Evolutionary conservation across 768 basidiomycete genomes (phyloP).

Genomic region (Thelephora aurantiotincta): DNA sequence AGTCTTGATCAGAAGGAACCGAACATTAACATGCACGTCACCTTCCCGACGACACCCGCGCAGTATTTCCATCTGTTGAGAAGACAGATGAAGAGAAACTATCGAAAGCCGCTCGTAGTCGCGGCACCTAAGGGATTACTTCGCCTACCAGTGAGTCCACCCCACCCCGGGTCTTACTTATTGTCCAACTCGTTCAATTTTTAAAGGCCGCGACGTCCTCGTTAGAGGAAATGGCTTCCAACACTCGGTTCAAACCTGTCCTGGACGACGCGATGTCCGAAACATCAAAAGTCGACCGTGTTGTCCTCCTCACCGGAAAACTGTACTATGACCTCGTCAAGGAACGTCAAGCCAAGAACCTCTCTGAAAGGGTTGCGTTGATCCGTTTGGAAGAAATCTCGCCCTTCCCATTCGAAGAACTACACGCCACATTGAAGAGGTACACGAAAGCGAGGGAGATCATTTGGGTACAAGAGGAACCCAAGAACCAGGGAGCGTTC

Average conservation of each 20-base stretch:
- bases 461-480: constrained; percentile 78
- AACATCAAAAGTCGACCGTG: constrained; percentile 31
- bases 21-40: constrained; percentile 76
- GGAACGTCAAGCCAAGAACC: constrained; percentile 29
- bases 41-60: constrained; percentile 78
- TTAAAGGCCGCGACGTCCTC: constrained; percentile 59
- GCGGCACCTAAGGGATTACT: constrained; percentile 78
- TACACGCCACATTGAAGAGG: constrained; percentile 29
- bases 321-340: constrained; percentile 79
- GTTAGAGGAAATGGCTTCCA: constrained; percentile 43
- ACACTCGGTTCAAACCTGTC: constrained; percentile 55
- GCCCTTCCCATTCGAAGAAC: constrained; percentile 66
- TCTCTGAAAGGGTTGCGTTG: constrained; percentile 34
- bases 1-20: constrained; percentile 16
- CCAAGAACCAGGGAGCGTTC: constrained; percentile 78
- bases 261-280: constrained; percentile 33
- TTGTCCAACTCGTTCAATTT: neutral
- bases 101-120: constrained; percentile 75
- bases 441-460: constrained; percentile 31
- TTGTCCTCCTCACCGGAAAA: constrained; percentile 74
- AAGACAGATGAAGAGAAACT: constrained; percentile 73
- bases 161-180: neutral
- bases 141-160: constrained; percentile 57
- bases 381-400: constrained; percentile 76
- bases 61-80: constrained; percentile 92